A percentile compares a stretch with the other conserved stretches of the same genome.
Evolutionary conservation across 2,329 filamentous ascomycete species (phyloP).

Genomic region (Fusarium nelsonii): DNA sequence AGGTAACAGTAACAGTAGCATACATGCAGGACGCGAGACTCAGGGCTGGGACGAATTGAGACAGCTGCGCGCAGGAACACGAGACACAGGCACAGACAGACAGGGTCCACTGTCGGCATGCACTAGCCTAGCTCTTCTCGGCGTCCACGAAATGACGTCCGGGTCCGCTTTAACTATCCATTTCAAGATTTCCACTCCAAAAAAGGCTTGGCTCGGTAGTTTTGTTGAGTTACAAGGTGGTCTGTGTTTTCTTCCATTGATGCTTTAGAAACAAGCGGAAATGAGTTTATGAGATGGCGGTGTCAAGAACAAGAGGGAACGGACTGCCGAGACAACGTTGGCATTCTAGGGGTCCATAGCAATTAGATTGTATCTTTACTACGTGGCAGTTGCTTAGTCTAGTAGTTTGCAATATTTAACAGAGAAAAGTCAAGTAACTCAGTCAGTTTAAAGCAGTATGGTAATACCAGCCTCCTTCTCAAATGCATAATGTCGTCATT

Average conservation of each 20-base stretch:
- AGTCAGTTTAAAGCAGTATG: too few species aligned
- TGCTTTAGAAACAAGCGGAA: slow-evolving; percentile 4
- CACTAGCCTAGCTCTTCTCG: slow-evolving; percentile 9
- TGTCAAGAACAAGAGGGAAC: neutral
- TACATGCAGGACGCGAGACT: neutral
- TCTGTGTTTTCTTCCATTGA: neutral
- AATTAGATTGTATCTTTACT: too few species aligned
- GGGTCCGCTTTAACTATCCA: slow-evolving; percentile 2
- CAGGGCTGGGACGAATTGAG: neutral
- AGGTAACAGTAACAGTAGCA: neutral
- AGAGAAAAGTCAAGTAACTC: too few species aligned
- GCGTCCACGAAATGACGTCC: slow-evolving; percentile 16
- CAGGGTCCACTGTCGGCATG: slow-evolving; percentile 12
- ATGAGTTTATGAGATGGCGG: neutral
- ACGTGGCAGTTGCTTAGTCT: too few species aligned
- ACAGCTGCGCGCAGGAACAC: neutral
- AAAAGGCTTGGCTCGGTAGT: slow-evolving; percentile 17
- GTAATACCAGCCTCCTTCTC: neutral
- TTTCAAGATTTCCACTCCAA: neutral
- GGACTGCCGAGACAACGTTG: neutral
- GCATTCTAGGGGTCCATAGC: too few species aligned
- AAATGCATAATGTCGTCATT: slow-evolving; percentile 1
- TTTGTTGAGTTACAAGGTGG: slow-evolving; percentile 11
- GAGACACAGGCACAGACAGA: neutral
- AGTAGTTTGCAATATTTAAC: too few species aligned